Conservation (phyloP, 192 early-diverging fungal species). For the Coemansia biformis region DNA sequence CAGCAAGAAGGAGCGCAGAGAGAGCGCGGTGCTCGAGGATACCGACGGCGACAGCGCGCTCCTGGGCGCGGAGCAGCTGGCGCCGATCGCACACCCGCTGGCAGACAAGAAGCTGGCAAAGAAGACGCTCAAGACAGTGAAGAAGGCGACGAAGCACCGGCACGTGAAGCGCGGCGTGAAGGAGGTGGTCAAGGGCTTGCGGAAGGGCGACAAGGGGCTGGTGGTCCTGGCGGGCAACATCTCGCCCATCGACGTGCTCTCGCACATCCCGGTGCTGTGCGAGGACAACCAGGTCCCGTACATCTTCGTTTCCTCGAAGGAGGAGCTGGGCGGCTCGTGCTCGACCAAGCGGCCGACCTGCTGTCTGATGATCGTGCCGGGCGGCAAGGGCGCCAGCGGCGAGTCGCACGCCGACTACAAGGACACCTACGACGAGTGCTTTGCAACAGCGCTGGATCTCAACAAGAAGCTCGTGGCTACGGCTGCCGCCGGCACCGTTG, state of each 20-base stretch:
- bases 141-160: constrained; percentile 76
- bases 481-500: constrained; percentile 21
- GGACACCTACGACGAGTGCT: constrained; percentile 80
- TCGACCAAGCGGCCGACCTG: constrained; percentile 94
- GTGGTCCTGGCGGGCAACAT: constrained; percentile 96
- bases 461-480: constrained; percentile 59
- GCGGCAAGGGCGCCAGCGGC: constrained; percentile 65
- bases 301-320: constrained; percentile 91
- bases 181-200: constrained; percentile 94
- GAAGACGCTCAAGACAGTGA: constrained; percentile 48
- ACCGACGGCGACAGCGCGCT: constrained; percentile 29
- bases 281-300: constrained; percentile 95
- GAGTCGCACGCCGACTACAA: constrained; percentile 76
- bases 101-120: constrained; percentile 49
- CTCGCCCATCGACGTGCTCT: constrained; percentile 94
- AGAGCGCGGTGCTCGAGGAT: constrained; percentile 26
- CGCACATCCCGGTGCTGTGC: constrained; percentile 95
- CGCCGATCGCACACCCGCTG: constrained; percentile 48
- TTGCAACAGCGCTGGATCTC: constrained; percentile 71
- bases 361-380: constrained; percentile 82
- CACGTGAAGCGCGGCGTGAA: constrained; percentile 92
- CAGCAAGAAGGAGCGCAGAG: constrained; percentile 57
- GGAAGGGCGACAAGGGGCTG: constrained; percentile 91
- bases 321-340: constrained; percentile 88
- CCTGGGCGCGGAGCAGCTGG: constrained; percentile 16